A percentile compares a stretch with the other conserved stretches of the same genome.
Evolutionary conservation across 2,329 filamentous ascomycete species (phyloP).

Genomic region (Exophiala dermatitidis): DNA sequence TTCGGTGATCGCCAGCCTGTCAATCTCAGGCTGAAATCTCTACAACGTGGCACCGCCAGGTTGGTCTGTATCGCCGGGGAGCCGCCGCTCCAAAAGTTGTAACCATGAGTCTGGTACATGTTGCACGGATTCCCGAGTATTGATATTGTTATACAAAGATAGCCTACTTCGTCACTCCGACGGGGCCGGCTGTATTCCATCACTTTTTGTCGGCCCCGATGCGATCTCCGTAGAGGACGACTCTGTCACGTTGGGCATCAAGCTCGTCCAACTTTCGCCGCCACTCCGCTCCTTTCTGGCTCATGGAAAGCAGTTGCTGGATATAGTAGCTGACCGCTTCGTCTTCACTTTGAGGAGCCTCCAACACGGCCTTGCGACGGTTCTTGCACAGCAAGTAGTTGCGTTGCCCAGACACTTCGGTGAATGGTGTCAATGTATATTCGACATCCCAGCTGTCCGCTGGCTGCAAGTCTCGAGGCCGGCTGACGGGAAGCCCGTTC

Average conservation of each 20-base stretch:
- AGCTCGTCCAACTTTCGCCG: constrained; percentile 49
- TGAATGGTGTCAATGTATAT: constrained; percentile 64
- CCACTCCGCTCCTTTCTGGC: constrained; percentile 51
- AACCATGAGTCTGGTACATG: background rate
- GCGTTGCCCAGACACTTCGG: constrained; percentile 37
- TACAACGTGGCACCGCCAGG: too few relatives aligned
- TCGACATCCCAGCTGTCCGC: constrained; percentile 63
- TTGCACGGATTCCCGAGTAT: background rate
- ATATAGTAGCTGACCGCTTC: constrained; percentile 42
- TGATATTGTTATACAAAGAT: background rate
- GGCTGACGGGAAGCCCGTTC: constrained; percentile 55
- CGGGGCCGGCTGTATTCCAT: background rate
- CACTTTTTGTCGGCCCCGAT: background rate
- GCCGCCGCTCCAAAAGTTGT: background rate
- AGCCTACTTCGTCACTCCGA: too few relatives aligned
- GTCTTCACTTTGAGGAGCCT: constrained; percentile 30
- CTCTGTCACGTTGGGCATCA: constrained; percentile 40
- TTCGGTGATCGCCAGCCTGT: too few relatives aligned
- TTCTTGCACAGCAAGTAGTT: constrained; percentile 53
- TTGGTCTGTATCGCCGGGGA: too few relatives aligned
- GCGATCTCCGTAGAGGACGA: constrained; percentile 24
- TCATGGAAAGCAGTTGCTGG: constrained; percentile 40
- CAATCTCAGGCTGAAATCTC: too few relatives aligned
- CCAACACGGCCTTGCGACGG: constrained; percentile 47
- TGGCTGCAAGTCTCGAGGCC: constrained; percentile 48